Conservation (phyloP, 768 basidiomycete genomes). For the Mycena albidolilacea region DNA sequence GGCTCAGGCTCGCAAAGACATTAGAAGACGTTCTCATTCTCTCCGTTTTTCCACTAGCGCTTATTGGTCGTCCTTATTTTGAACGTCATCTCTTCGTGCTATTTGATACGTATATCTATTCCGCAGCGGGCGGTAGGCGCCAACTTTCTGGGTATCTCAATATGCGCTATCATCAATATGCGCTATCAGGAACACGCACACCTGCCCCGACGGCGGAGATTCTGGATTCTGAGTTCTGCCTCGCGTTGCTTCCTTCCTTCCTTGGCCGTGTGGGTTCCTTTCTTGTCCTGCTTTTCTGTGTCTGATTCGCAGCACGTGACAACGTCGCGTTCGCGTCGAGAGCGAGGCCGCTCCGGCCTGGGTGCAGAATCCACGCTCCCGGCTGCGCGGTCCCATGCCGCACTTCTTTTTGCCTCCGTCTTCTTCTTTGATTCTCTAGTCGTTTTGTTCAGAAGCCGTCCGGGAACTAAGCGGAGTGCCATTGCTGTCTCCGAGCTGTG, state of each 20-base stretch:
- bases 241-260: not conserved
- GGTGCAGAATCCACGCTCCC: not conserved
- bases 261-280: not conserved
- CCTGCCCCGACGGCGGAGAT: slow-evolving; percentile 26
- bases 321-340: not conserved
- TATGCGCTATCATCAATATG: slow-evolving; percentile 7
- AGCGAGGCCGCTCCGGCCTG: slow-evolving; percentile 1
- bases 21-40: not conserved
- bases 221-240: not conserved
- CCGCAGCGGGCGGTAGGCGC: not conserved
- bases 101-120: too few species aligned
- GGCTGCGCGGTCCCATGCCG: not conserved
- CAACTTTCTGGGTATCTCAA: slow-evolving; percentile 18
- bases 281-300: not conserved
- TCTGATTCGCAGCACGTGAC: slow-evolving; percentile 18
- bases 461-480: not conserved
- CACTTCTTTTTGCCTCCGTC: slow-evolving; percentile 9
- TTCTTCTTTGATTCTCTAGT: not conserved
- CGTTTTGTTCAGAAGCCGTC: not conserved
- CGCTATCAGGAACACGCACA: slow-evolving; percentile 12
- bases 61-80: not conserved
- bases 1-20: not conserved
- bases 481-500: not conserved
- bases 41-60: not conserved
- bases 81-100: not conserved